phyloP scores from a whole-genome alignment of 2,329 filamentous ascomycete genomes.

The Fusarium tuaranense region DNA sequence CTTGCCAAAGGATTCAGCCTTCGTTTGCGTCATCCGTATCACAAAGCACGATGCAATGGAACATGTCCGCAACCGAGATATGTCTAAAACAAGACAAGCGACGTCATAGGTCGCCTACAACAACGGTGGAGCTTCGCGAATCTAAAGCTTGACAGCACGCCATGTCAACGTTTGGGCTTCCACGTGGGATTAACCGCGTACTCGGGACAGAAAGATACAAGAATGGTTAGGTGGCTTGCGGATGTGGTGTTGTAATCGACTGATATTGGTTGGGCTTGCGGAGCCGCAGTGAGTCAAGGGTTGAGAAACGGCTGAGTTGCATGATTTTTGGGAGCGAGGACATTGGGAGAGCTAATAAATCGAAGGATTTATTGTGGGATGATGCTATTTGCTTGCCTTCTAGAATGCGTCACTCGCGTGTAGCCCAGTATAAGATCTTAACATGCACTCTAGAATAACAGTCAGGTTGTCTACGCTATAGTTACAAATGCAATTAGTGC shows the following conservation, averaged over 20 bases:
- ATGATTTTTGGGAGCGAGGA: neutral
- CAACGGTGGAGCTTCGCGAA: neutral
- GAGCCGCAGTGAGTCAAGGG: neutral
- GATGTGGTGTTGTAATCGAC: neutral
- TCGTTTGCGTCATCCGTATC: neutral
- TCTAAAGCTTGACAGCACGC: slow-evolving; percentile 20
- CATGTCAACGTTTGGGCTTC: neutral
- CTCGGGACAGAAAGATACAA: neutral
- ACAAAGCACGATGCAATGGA: neutral
- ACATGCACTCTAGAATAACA: too few relatives aligned
- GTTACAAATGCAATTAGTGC: accelerated
- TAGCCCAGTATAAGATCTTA: neutral
- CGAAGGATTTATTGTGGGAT: neutral
- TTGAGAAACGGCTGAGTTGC: neutral
- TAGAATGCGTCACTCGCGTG: neutral
- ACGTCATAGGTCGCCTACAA: neutral
- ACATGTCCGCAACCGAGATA: neutral
- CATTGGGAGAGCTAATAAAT: neutral
- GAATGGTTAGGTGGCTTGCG: neutral
- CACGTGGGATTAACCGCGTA: neutral
- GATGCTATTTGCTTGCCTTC: neutral
- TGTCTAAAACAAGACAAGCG: neutral
- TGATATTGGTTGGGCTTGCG: neutral
- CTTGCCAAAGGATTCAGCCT: neutral
- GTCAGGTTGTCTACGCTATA: too few relatives aligned